Evolutionary conservation across 768 basidiomycete species (phyloP).

Genomic region (Boletus vermiculosoides): DNA sequence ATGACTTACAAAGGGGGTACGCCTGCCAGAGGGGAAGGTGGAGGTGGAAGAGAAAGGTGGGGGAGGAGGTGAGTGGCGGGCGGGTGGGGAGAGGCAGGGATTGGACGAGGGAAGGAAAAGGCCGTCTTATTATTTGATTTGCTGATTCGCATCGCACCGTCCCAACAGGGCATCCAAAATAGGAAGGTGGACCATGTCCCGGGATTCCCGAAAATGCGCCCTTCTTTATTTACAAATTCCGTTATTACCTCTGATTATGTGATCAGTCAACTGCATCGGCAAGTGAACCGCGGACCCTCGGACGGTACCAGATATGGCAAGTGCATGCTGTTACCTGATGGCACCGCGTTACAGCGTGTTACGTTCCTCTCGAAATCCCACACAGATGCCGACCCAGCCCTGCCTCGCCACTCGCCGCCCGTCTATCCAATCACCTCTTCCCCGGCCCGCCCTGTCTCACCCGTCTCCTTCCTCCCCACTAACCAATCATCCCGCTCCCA

Average conservation of each 20-base stretch:
- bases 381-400: constrained; percentile 27
- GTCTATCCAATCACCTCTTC: not conserved
- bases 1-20: constrained; percentile 10
- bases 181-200: constrained; percentile 21
- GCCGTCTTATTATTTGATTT: constrained; percentile 40
- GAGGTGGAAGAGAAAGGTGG: not conserved
- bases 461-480: not conserved
- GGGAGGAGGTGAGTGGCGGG: constrained; percentile 20
- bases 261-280: constrained; percentile 26
- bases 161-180: constrained; percentile 20
- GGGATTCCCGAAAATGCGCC: constrained; percentile 27
- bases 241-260: constrained; percentile 34
- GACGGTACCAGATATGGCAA: constrained; percentile 19
- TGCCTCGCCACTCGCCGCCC: constrained; percentile 26
- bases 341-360: constrained; percentile 21
- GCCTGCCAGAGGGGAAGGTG: not conserved
- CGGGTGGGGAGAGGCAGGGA: constrained; percentile 25
- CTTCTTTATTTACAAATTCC: constrained; percentile 29
- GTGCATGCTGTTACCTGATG: constrained; percentile 28
- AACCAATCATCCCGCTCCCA: constrained; percentile 2
- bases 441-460: constrained; percentile 20
- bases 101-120: constrained; percentile 28
- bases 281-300: constrained; percentile 35
- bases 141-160: constrained; percentile 36
- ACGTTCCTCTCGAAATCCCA: constrained; percentile 19